phyloP scores from a whole-genome alignment of 768 basidiomycete genomes.

The Podaxis sp. region DNA sequence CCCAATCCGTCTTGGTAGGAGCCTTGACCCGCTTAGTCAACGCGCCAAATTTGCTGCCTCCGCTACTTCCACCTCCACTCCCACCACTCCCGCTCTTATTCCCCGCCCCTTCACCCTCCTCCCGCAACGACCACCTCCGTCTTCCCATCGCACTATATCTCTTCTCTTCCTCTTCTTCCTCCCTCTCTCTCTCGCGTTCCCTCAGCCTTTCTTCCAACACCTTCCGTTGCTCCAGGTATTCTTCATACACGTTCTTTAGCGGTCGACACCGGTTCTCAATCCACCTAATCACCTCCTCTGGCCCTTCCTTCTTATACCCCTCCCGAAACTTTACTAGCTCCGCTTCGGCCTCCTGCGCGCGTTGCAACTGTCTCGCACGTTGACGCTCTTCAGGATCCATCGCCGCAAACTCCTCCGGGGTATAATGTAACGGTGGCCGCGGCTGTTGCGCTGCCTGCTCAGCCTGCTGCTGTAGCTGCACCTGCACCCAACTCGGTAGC shows the following conservation, averaged over 20 bases:
- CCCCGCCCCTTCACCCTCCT: slow-evolving; percentile 6
- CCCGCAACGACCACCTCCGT: slow-evolving; percentile 11
- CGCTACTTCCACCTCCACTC: not conserved
- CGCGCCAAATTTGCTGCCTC: not conserved
- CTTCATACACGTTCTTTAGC: slow-evolving; percentile 15
- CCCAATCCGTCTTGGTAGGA: slow-evolving; percentile 11
- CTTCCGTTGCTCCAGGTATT: slow-evolving; percentile 14
- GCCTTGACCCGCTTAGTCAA: slow-evolving; percentile 10
- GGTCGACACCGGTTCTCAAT: slow-evolving; percentile 13
- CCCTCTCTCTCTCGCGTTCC: slow-evolving; percentile 9
- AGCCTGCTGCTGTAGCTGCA: slow-evolving; percentile 14
- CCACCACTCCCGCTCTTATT: slow-evolving; percentile 1
- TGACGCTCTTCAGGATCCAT: slow-evolving; percentile 5
- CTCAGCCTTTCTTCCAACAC: slow-evolving; percentile 12
- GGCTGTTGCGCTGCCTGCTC: slow-evolving; percentile 1
- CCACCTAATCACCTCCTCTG: slow-evolving; percentile 14
- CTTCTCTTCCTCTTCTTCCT: slow-evolving; percentile 15
- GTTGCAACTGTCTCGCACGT: slow-evolving; percentile 10
- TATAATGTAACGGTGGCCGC: slow-evolving; percentile 4
- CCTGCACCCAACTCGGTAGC: slow-evolving; percentile 15
- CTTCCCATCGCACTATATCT: slow-evolving; percentile 12
- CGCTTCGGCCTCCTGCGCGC: slow-evolving; percentile 14
- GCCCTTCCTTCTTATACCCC: slow-evolving; percentile 12
- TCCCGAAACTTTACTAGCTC: slow-evolving; percentile 13
- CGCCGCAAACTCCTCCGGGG: slow-evolving; percentile 10